A percentile compares a stretch with the other conserved stretches of the same genome.
Conservation (phyloP, 129 eudicot genomes). For the Pittosporum tobira region DNA sequence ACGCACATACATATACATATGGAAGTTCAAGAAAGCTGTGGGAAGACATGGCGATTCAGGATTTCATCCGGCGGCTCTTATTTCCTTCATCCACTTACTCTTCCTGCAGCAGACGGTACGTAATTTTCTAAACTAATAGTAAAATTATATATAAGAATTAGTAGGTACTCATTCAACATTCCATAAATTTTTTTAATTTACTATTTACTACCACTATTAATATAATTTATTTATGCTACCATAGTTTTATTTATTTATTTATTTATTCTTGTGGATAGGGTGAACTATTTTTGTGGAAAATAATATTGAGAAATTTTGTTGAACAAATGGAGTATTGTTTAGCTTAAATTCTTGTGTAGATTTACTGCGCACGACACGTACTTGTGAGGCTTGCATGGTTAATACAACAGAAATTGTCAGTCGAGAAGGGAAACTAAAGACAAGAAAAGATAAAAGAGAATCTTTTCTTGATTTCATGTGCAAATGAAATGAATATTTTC, state of each 20-base stretch:
- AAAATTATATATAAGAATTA: too few relatives aligned
- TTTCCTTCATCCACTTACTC: background rate
- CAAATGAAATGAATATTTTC: too few relatives aligned
- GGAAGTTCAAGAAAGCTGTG: conserved; percentile 70
- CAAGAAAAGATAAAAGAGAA: background rate
- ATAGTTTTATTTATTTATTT: too few relatives aligned
- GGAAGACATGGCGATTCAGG: conserved; percentile 48
- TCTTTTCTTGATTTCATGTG: background rate
- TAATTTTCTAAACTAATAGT: background rate
- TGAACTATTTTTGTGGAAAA: too few relatives aligned
- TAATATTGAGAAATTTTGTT: too few relatives aligned
- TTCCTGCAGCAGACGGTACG: background rate
- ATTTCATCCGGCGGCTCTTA: background rate
- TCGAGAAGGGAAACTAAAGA: background rate
- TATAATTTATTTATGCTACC: too few relatives aligned
- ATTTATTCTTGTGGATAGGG: too few relatives aligned
- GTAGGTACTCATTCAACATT: too few relatives aligned
- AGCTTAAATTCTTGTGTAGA: too few relatives aligned
- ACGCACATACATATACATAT: background rate
- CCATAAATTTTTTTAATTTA: too few relatives aligned
- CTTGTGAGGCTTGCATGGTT: conserved; percentile 6
- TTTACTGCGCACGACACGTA: conserved; percentile 7
- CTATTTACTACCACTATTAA: too few relatives aligned
- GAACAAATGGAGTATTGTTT: background rate
- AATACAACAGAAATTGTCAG: background rate